Conservation (phyloP, 2,329 filamentous ascomycete genomes). For the Fusarium setosum region DNA sequence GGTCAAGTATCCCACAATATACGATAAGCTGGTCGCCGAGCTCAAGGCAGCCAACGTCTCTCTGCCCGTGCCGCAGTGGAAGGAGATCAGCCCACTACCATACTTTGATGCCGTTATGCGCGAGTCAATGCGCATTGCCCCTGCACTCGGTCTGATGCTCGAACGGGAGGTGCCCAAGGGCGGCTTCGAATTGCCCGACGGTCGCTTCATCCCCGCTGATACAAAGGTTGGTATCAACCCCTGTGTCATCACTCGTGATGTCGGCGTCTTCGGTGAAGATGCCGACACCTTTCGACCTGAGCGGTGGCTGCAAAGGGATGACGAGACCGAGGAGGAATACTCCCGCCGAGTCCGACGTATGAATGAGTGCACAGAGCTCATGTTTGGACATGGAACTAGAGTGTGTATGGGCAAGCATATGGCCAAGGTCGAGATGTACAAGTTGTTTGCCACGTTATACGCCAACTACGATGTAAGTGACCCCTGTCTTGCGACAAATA, state of each 20-base stretch:
- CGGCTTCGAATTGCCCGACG: slow-evolving; percentile 1
- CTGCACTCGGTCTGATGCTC: slow-evolving; percentile 20
- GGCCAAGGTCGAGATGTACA: slow-evolving; percentile 34
- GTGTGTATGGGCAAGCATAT: slow-evolving; percentile 35
- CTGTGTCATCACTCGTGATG: slow-evolving; percentile 25
- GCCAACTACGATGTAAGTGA: slow-evolving; percentile 26
- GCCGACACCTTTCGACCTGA: slow-evolving; percentile 26
- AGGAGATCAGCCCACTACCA: slow-evolving; percentile 16
- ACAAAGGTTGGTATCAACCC: slow-evolving; percentile 30
- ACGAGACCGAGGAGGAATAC: slow-evolving; percentile 8
- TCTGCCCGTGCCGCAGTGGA: slow-evolving; percentile 28
- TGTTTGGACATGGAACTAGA: slow-evolving; percentile 30
- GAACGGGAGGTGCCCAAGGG: slow-evolving; percentile 26
- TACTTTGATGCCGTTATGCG: slow-evolving; percentile 35
- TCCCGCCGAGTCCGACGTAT: slow-evolving; percentile 15
- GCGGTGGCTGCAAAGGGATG: slow-evolving; percentile 15
- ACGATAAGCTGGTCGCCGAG: slow-evolving; percentile 29
- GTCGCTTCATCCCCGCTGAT: slow-evolving; percentile 12
- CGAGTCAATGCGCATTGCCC: slow-evolving; percentile 24
- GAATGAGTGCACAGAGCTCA: slow-evolving; percentile 30
- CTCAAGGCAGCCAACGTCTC: slow-evolving; percentile 11
- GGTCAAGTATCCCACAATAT: slow-evolving; percentile 10
- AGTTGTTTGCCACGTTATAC: slow-evolving; percentile 31
- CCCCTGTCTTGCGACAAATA: not conserved
- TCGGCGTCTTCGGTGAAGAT: slow-evolving; percentile 20